Base-by-base conservation (phyloP, 192 early-diverging fungal species). In the Geranomyces michiganensis region DNA sequence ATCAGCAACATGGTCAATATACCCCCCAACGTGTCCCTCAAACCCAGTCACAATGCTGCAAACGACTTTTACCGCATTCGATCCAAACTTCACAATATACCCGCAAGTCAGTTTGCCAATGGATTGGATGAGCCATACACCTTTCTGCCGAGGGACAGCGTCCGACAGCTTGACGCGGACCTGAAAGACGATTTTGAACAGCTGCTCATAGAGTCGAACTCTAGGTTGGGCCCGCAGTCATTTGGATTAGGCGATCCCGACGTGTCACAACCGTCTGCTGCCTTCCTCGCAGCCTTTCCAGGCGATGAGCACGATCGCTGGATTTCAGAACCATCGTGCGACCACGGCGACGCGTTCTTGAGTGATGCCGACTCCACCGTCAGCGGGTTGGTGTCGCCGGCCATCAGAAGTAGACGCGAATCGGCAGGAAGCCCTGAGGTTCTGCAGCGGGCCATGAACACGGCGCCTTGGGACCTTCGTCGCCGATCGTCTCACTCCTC, bases 81-180 rank as follows among this genome's bases (percentile, higher is more conserved):
- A 53, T 53, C 51, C 3, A 53, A 53, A 15, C 51, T 53, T n/a
- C 51, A 53, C 51, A 53, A 53, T 17, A 53, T 53, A 4, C 51
- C 51, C 4, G 51, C 24, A n/a, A 53, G 24, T 17, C 51, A 53
- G n/a, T 26, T 53, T 15, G 51, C 24, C 4, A 53, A 53, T 53
- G 58, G 58, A 7, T 17, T 31, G 15, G 58, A 70, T 29, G 68
- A 70, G 17, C 9, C n/a, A 10, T 70, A 70, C 41, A 70, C 30
- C n/a, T 61, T 70, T 9, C 68, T 70, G 17, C 56, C 31, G 14
- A 56, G 68, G 19, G 56, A 61, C 26, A 61, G 56, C 56, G 48
- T 70, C n/a, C 21, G 55, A 19, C 68, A 70, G 45, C 58, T 70
- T 17, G 68, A 70, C 33, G 68, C 68, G n/a, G 68, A 70, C 29